Conservation (phyloP, 371 early-diverging fungal species). For the Fennellomyces sp. region DNA sequence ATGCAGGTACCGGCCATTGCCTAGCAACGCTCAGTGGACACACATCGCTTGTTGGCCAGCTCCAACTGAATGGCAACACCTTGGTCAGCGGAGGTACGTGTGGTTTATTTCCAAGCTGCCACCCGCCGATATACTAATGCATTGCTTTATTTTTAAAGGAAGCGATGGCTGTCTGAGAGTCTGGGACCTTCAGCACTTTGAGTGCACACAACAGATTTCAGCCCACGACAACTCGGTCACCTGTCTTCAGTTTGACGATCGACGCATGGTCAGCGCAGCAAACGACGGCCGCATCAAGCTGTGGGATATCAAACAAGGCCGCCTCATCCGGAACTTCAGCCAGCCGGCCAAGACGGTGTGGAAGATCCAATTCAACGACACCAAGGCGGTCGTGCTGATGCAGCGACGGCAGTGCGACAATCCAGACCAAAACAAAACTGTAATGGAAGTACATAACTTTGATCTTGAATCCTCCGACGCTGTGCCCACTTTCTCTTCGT, state of each 20-base stretch:
- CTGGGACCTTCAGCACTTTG: constrained; percentile 79
- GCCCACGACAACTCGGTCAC: constrained; percentile 88
- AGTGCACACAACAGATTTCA: constrained; percentile 70
- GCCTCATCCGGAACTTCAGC: constrained; percentile 70
- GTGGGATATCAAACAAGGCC: constrained; percentile 83
- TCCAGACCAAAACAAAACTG: constrained; percentile 42
- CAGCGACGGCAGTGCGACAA: constrained; percentile 39
- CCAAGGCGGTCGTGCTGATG: constrained; percentile 65
- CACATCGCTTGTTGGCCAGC: constrained; percentile 84
- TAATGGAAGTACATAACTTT: constrained; percentile 59
- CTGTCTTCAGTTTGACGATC: constrained; percentile 82
- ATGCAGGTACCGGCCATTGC: constrained; percentile 61
- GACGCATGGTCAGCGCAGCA: constrained; percentile 81
- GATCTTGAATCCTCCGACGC: constrained; percentile 15
- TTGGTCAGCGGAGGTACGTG: constrained; percentile 84
- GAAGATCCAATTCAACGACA: constrained; percentile 67
- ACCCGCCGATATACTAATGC: too few relatives aligned
- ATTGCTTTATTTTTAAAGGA: too few relatives aligned
- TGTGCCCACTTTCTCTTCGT: neutral
- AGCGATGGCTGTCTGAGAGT: constrained; percentile 88
- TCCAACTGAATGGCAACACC: constrained; percentile 73
- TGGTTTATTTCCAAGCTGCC: too few relatives aligned
- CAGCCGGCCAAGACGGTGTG: constrained; percentile 63
- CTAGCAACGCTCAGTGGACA: constrained; percentile 74
- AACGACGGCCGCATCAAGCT: constrained; percentile 87